A percentile compares a stretch with the other conserved stretches of the same genome.
These are phyloP conservation scores for Penicillium coffeae DNA, from an alignment of 495 filamentous ascomycete species.

Conservation along the genomic window DNA sequence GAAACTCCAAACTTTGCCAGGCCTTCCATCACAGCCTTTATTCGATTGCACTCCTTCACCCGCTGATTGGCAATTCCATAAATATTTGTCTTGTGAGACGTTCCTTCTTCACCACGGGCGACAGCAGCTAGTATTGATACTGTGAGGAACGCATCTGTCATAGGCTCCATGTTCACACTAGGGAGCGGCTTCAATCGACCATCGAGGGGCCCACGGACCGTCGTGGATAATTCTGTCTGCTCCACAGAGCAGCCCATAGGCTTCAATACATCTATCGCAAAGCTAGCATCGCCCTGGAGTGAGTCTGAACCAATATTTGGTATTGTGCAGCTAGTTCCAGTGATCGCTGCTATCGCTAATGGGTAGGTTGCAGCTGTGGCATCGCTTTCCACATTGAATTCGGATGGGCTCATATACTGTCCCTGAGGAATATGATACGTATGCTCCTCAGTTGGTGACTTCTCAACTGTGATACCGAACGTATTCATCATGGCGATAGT, in stretches of 20 bases:
- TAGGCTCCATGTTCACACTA: conserved; percentile 94
- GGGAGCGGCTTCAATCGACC: conserved; percentile 67
- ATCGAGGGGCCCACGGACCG: conserved; percentile 78
- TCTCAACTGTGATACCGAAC: conserved; percentile 79
- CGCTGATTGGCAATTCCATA: conserved; percentile 97
- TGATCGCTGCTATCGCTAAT: conserved; percentile 92
- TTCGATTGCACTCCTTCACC: conserved; percentile 97
- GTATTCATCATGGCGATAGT: conserved; percentile 95
- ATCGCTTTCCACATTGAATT: conserved; percentile 95
- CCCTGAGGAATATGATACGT: conserved; percentile 93
- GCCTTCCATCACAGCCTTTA: conserved; percentile 91
- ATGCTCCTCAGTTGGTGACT: conserved; percentile 70
- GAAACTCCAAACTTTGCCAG: conserved; percentile 88
- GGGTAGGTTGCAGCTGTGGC: conserved; percentile 97
- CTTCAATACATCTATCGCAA: conserved; percentile 82
- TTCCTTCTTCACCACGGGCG: conserved; percentile 56
- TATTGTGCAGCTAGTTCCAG: conserved; percentile 88
- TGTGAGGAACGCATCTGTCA: conserved; percentile 97
- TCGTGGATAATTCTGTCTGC: conserved; percentile 82
- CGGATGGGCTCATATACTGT: conserved; percentile 74
- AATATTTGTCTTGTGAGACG: conserved; percentile 70
- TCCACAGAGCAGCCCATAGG: conserved; percentile 93
- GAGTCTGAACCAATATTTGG: conserved; percentile 92
- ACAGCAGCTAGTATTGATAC: conserved; percentile 94
- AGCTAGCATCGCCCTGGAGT: conserved; percentile 91